A percentile compares a stretch with the other conserved stretches of the same genome.
These are phyloP conservation scores for Micractinium sp. DNA, from an alignment of 139 green algal genomes.

Conservation along the genomic window DNA sequence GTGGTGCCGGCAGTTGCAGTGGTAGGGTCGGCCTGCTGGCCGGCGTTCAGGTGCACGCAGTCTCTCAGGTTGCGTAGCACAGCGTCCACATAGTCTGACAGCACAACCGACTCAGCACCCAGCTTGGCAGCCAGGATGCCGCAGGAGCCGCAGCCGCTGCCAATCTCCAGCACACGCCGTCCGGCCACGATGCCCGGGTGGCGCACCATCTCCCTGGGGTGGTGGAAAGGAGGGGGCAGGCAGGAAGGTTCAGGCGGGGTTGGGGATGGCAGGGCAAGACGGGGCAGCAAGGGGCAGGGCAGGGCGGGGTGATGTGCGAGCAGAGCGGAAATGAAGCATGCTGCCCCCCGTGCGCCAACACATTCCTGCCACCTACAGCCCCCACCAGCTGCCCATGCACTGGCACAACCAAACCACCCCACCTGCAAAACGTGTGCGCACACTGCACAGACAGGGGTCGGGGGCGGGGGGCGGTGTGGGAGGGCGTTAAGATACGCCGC, in stretches of 20 bases:
- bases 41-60: conserved; percentile 63
- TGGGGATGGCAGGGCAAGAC: not conserved
- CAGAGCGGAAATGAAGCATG: too few species aligned
- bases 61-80: conserved; percentile 71
- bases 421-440: conserved; percentile 6
- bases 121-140: conserved; percentile 80
- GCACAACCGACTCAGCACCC: conserved; percentile 54
- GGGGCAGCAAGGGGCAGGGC: not conserved
- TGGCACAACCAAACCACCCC: not conserved
- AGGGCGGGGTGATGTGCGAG: too few species aligned
- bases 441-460: too few species aligned
- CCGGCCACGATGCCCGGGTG: conserved; percentile 58
- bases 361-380: not conserved
- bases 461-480: too few species aligned
- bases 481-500: too few species aligned
- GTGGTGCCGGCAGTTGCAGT: too few species aligned
- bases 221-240: not conserved
- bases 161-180: conserved; percentile 80
- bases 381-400: not conserved
- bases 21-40: not conserved
- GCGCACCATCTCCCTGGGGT: conserved; percentile 17
- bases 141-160: conserved; percentile 75
- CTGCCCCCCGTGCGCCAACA: not conserved
- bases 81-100: conserved; percentile 75
- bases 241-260: not conserved